Base-by-base conservation (phyloP, 2,329 filamentous ascomycete genomes). In the Niveomyces coronatus region DNA sequence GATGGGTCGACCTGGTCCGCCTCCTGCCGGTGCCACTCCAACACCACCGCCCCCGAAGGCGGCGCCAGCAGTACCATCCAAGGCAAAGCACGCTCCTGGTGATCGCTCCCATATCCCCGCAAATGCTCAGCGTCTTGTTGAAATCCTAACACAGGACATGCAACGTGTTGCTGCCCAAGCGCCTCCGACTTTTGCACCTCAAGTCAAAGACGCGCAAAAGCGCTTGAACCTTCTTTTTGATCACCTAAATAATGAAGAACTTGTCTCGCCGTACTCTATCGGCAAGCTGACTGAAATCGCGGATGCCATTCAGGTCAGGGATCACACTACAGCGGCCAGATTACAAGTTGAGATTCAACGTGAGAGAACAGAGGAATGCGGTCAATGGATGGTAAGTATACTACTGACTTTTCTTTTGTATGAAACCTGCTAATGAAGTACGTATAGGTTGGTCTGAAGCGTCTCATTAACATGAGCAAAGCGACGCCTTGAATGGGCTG, bases 171-270 rank as follows among this genome's bases (percentile, higher is more conserved):
- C 88, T 43, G 65, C 79, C 22, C 82, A 85, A 49, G 91, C 91
- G 1, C 91, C 91, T 14, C 68, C 81, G n/a, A 79, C 81, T 13
- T 95, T 91, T 64, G 81, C 85, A 45, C 73, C 79, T 11, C 88
- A 96, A 57, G 87, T 98, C 15, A 84, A 86, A 51, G 91, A 96
- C 56, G 91, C 88, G 3, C 85, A 94, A 57, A 94, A 94, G 64
- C 79, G 91, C 19, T 71, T 98, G 42, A 85, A 84, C 51, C 79
- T 95, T 35, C 68, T 98, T n/a, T 96, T 95, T 57, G 89, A 98
- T 55, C 87, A 95, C 58, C 70, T 98, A 32, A 98, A 96, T 70
- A 96, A 96, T 48, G 83, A 88, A 53, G 88, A 96, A 53, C 68
- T 95, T 28, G 69, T 96, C 39, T 84, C 82, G 63, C 75, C 83